phyloP scores from a whole-genome alignment of 768 basidiomycete species.

The Termitomyces sp. region DNA sequence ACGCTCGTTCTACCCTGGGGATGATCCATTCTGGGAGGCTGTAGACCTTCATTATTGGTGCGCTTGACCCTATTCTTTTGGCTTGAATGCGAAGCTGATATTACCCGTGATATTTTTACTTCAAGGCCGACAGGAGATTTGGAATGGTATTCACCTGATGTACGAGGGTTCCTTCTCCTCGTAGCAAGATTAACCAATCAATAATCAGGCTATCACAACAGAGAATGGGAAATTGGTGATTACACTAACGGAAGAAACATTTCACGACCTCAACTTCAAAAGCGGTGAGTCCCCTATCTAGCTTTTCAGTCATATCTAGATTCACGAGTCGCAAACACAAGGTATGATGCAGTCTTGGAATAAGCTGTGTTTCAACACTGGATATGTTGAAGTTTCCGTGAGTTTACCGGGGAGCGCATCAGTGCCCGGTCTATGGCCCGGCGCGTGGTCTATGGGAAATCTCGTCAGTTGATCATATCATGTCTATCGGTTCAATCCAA shows the following conservation, averaged over 20 bases:
- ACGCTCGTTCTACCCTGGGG: conserved; percentile 68
- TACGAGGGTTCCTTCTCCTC: conserved; percentile 22
- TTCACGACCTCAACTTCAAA: conserved; percentile 79
- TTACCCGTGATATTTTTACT: conserved; percentile 2
- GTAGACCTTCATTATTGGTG: conserved; percentile 84
- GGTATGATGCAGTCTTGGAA: conserved; percentile 87
- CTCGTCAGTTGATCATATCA: conserved; percentile 29
- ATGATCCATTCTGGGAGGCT: conserved; percentile 89
- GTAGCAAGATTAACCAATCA: background rate
- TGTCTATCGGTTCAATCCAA: background rate
- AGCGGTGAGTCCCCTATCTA: conserved; percentile 48
- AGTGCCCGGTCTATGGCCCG: conserved; percentile 82
- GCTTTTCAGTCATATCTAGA: conserved; percentile 19
- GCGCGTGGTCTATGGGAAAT: conserved; percentile 78
- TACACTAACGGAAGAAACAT: conserved; percentile 64
- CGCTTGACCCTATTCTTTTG: conserved; percentile 11
- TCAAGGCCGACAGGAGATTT: conserved; percentile 63
- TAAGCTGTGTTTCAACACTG: conserved; percentile 91
- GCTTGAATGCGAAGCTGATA: background rate
- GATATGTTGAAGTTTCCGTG: conserved; percentile 80
- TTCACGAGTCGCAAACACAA: conserved; percentile 13
- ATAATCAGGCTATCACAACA: conserved; percentile 60
- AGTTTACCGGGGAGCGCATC: conserved; percentile 63
- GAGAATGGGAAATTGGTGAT: conserved; percentile 74
- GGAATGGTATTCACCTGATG: conserved; percentile 81